Base-by-base conservation (phyloP, 176 grass and related monocot species). In the Oryza rufipogon region DNA sequence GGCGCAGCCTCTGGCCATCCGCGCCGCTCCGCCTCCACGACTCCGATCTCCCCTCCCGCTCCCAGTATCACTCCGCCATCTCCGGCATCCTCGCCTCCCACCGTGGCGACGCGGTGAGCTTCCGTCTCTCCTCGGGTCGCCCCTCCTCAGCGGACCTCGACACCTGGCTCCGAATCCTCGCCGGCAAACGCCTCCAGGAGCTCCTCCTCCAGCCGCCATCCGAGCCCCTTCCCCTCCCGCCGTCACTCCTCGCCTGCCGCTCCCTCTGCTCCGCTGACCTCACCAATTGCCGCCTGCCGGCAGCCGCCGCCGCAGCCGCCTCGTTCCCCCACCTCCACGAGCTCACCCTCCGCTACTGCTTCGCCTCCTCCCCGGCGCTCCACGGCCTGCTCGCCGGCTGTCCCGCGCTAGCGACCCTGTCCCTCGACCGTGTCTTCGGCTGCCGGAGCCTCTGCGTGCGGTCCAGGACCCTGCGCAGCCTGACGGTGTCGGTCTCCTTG, bases 401-500 rank as follows among this genome's bases (percentile, higher is more conserved):
- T 45, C 72, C 77, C 42, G 32, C 1, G 78, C 83, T 89, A 17
- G 38, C 15, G 0, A 82, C 71, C 78, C 19, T 89, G 1, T 81
- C 83, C 7, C n/a, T 89, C 0, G 83, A 81, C 52, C 77, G 83
- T n/a, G 19, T 85, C 54, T 82, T 77, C 83, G 66, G 77, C 72
- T 85, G 72, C 46, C 66, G 52, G 36, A 28, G 44, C 64, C 77
- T 89, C 65, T 52, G 41, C 17, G 26, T 90, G 65, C 1, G 66
- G 39, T 89, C 83, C 30, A 1, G 13, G 8, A 86, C 22, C 73
- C 66, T 86, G 8, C 78, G 41, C 66, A 86, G 83, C 83, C 83
- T 82, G 54, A 90, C 88, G 8, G 72, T 86, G 22, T 90, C 88
- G 3, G 64, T 66, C 25, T 84, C 87, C 9, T 44, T 89, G 36